Percentiles rank a stretch among this genome's conserved stretches.
These are phyloP conservation scores for Cladosporium sp. DNA, from an alignment of 2,329 filamentous ascomycete species.

Conservation along the genomic window DNA sequence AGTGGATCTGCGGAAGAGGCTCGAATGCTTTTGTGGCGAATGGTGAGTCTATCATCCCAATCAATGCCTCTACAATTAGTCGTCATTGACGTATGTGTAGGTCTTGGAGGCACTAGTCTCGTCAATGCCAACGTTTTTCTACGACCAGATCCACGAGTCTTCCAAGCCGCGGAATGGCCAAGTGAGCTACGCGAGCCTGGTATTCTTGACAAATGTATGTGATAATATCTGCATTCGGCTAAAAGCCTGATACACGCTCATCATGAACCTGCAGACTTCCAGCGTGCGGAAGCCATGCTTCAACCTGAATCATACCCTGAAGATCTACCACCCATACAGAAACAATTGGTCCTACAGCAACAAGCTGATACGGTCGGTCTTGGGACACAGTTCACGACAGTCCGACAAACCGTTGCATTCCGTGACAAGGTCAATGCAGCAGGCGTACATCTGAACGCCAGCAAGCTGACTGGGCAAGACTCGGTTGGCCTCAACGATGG, in stretches of 20 bases:
- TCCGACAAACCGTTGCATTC: slow-evolving; percentile 60
- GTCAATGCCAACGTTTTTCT: slow-evolving; percentile 70
- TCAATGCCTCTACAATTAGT: too few species aligned
- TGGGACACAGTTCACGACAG: background rate
- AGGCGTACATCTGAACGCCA: slow-evolving; percentile 66
- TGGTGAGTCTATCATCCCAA: slow-evolving; percentile 42
- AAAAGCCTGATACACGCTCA: background rate
- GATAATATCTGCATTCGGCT: background rate
- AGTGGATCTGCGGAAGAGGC: slow-evolving; percentile 63
- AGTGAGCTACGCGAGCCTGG: background rate
- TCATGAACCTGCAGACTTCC: slow-evolving; percentile 52
- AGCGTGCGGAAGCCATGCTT: slow-evolving; percentile 57
- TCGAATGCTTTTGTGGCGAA: slow-evolving; percentile 65
- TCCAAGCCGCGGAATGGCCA: slow-evolving; percentile 47
- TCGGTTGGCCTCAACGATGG: slow-evolving; percentile 67
- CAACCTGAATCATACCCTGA: slow-evolving; percentile 62
- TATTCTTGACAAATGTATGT: background rate
- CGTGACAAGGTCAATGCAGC: slow-evolving; percentile 61
- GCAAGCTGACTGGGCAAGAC: slow-evolving; percentile 64
- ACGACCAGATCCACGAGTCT: slow-evolving; percentile 57
- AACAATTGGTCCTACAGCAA: slow-evolving; percentile 58
- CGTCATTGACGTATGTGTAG: slow-evolving; percentile 34
- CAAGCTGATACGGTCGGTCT: slow-evolving; percentile 54
- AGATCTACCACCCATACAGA: slow-evolving; percentile 60
- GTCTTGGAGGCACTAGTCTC: slow-evolving; percentile 66